Evolutionary conservation across 2,329 filamentous ascomycete species (phyloP).

Genomic region (Exutisphaerella laricina): DNA sequence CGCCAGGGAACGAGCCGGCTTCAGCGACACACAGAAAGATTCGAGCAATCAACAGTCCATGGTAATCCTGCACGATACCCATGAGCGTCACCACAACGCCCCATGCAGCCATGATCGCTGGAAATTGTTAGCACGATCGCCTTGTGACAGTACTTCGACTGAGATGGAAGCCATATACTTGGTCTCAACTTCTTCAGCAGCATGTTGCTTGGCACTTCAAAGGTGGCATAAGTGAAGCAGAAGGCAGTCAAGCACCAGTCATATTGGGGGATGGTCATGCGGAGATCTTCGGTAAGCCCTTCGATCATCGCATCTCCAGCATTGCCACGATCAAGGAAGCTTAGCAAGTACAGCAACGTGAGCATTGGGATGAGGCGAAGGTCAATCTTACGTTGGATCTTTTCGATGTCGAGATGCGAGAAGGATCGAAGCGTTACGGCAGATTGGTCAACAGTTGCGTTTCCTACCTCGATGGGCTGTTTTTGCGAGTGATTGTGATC

Average conservation of each 20-base stretch:
- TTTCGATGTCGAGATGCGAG: constrained; percentile 7
- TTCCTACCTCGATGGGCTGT: not conserved
- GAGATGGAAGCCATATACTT: constrained; percentile 23
- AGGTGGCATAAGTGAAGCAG: constrained; percentile 35
- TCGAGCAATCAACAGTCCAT: constrained; percentile 23
- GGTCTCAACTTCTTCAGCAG: constrained; percentile 29
- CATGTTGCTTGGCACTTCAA: constrained; percentile 34
- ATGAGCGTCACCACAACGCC: constrained; percentile 14
- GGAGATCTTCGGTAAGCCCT: constrained; percentile 16
- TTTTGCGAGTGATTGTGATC: not conserved
- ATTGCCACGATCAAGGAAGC: constrained; percentile 31
- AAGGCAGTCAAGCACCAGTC: constrained; percentile 34
- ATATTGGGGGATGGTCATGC: constrained; percentile 26
- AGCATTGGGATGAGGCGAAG: constrained; percentile 35
- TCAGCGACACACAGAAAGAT: constrained; percentile 27
- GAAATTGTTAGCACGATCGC: not conserved
- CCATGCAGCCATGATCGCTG: constrained; percentile 24
- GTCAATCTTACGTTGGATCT: constrained; percentile 11
- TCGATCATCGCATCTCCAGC: constrained; percentile 32
- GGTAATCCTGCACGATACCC: constrained; percentile 26
- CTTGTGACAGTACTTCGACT: too few species aligned
- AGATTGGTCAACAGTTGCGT: not conserved
- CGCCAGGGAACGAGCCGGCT: constrained; percentile 20
- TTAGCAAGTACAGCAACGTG: constrained; percentile 35
- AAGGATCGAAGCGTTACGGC: constrained; percentile 4